These are phyloP conservation scores for Debaryomyces subglobosus DNA, from an alignment of 1,139 yeast genomes.

Conservation along the genomic window DNA sequence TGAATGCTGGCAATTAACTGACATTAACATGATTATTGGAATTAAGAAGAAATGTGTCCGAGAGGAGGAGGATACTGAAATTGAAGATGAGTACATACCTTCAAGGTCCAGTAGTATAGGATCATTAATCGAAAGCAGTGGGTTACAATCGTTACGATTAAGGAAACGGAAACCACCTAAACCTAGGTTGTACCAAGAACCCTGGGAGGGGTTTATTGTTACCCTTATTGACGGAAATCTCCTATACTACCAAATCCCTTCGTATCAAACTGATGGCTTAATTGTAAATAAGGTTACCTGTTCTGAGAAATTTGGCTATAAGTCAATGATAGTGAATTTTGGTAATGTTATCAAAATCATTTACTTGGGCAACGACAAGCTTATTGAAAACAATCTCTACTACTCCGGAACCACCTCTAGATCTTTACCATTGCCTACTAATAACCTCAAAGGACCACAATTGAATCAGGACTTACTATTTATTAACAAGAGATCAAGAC, in stretches of 20 bases:
- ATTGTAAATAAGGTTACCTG: slow-evolving; percentile 48
- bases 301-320: slow-evolving; percentile 69
- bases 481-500: slow-evolving; percentile 51
- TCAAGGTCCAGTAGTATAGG: slow-evolving; percentile 14
- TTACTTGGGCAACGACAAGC: slow-evolving; percentile 65
- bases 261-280: slow-evolving; percentile 26
- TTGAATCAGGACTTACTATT: slow-evolving; percentile 44
- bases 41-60: slow-evolving; percentile 43
- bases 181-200: slow-evolving; percentile 6
- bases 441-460: slow-evolving; percentile 15
- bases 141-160: slow-evolving; percentile 26
- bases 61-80: slow-evolving; percentile 19
- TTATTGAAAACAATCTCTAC: slow-evolving; percentile 46
- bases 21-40: slow-evolving; percentile 76
- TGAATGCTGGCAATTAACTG: slow-evolving; percentile 79
- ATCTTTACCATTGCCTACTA: slow-evolving; percentile 14
- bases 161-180: slow-evolving; percentile 10
- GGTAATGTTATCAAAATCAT: slow-evolving; percentile 73
- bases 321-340: slow-evolving; percentile 72
- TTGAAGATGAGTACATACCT: slow-evolving; percentile 10
- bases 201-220: slow-evolving; percentile 86
- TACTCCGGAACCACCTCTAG: slow-evolving; percentile 36
- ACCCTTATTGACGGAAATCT: slow-evolving; percentile 62
- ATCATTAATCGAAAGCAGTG: slow-evolving; percentile 23
- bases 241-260: slow-evolving; percentile 62